A percentile compares a stretch with the other conserved stretches of the same genome.
phyloP scores from a whole-genome alignment of 495 filamentous ascomycete species.

The Talaromyces proteolyticus region DNA sequence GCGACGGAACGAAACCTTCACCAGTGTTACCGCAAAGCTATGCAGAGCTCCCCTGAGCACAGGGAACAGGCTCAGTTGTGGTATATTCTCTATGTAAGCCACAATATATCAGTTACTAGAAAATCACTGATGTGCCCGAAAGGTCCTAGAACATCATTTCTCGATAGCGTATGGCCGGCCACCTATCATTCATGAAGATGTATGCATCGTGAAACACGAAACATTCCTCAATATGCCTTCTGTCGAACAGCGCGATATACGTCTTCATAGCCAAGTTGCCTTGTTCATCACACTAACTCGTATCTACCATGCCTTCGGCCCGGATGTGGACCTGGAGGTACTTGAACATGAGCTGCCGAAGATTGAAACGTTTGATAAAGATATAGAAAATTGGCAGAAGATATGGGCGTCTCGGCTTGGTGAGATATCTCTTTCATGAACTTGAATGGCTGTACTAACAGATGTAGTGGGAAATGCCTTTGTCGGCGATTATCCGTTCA shows the following conservation, averaged over 20 bases:
- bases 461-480: conserved; percentile 38
- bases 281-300: conserved; percentile 52
- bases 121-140: background rate
- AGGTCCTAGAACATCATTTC: conserved; percentile 51
- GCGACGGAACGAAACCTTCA: conserved; percentile 47
- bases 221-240: conserved; percentile 37
- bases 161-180: conserved; percentile 49
- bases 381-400: conserved; percentile 39
- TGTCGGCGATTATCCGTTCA: conserved; percentile 48
- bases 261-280: conserved; percentile 52
- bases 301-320: conserved; percentile 53
- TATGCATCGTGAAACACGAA: conserved; percentile 45
- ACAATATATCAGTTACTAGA: background rate
- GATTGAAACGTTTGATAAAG: conserved; percentile 37
- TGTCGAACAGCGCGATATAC: conserved; percentile 43
- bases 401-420: conserved; percentile 45
- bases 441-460: conserved; percentile 12
- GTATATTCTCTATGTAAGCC: conserved; percentile 48
- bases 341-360: conserved; percentile 36
- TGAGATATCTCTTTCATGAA: conserved; percentile 13
- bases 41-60: conserved; percentile 38
- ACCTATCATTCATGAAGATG: conserved; percentile 50
- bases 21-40: conserved; percentile 43
- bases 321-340: conserved; percentile 49
- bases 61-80: conserved; percentile 40